phyloP scores from a whole-genome alignment of 108 stramenopile species.

The Conticribra guillardii region DNA sequence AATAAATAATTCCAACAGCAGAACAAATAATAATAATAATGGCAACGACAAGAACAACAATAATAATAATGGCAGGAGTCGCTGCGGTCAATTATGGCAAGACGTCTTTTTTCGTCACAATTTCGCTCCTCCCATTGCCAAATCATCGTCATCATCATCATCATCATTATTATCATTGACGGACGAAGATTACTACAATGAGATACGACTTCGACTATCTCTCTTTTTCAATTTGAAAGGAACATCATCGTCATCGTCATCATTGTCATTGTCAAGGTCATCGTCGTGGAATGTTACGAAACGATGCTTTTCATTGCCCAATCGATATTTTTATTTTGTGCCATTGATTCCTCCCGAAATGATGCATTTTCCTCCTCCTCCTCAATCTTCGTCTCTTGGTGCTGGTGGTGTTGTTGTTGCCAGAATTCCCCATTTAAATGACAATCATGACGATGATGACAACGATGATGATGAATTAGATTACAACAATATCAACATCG shows the following conservation, averaged over 20 bases:
- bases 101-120: slow-evolving; percentile 40
- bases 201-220: slow-evolving; percentile 30
- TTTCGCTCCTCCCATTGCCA: slow-evolving; percentile 37
- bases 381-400: background rate
- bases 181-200: slow-evolving; percentile 26
- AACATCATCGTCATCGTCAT: background rate
- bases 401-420: background rate
- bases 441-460: slow-evolving; percentile 10
- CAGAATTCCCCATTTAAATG: slow-evolving; percentile 6
- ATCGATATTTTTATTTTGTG: slow-evolving; percentile 58
- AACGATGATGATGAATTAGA: slow-evolving; percentile 1
- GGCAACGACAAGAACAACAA: background rate
- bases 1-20: too few species aligned
- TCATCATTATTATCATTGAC: background rate
- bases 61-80: background rate
- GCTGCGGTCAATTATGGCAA: slow-evolving; percentile 40
- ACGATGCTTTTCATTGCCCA: slow-evolving; percentile 44
- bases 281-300: background rate
- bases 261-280: background rate
- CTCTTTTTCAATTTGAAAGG: slow-evolving; percentile 42
- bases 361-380: slow-evolving; percentile 26
- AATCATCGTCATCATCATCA: background rate
- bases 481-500: background rate
- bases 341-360: slow-evolving; percentile 51
- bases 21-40: too few species aligned